phyloP scores from a whole-genome alignment of 306 rosid genomes.

The Bauhinia variegata region DNA sequence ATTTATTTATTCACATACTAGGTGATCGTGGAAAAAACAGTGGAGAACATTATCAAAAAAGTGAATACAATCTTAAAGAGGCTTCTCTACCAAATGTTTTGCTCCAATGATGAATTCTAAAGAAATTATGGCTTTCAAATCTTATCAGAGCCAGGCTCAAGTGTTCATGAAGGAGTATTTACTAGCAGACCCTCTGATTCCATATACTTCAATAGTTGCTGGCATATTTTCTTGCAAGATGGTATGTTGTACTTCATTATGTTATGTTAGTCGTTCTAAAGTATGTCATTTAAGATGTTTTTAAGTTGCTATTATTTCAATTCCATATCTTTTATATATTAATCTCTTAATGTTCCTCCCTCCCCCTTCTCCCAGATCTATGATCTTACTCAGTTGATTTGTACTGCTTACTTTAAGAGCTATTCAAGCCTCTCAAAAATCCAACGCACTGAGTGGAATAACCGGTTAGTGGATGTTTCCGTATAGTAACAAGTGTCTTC shows the following conservation, averaged over 20 bases:
- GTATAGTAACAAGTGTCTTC: constrained; percentile 20
- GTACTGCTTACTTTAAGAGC: constrained; percentile 78
- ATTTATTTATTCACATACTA: constrained; percentile 24
- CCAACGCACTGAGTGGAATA: constrained; percentile 87
- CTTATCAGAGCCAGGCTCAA: constrained; percentile 77
- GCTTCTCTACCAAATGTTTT: constrained; percentile 32
- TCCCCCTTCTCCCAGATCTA: constrained; percentile 55
- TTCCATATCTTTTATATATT: constrained; percentile 13
- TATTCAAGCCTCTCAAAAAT: constrained; percentile 74
- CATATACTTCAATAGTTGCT: constrained; percentile 66
- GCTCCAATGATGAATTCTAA: constrained; percentile 55
- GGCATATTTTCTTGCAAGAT: constrained; percentile 83
- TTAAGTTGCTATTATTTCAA: constrained; percentile 17
- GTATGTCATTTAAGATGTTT: constrained; percentile 13
- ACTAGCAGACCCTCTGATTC: constrained; percentile 63
- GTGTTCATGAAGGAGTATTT: constrained; percentile 63
- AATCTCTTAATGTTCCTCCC: constrained; percentile 22
- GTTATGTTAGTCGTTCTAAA: neutral
- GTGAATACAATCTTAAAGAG: constrained; percentile 24
- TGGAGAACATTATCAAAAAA: constrained; percentile 7
- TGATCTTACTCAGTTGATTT: constrained; percentile 67
- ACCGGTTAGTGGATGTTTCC: constrained; percentile 58
- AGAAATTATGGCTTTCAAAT: constrained; percentile 68
- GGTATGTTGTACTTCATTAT: constrained; percentile 52
- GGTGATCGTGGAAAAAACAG: constrained; percentile 31